Percentiles rank a stretch among this genome's conserved stretches.
phyloP scores from a whole-genome alignment of 1,284 basidiomycete genomes.

The Cryptococcus jaspeensis region DNA sequence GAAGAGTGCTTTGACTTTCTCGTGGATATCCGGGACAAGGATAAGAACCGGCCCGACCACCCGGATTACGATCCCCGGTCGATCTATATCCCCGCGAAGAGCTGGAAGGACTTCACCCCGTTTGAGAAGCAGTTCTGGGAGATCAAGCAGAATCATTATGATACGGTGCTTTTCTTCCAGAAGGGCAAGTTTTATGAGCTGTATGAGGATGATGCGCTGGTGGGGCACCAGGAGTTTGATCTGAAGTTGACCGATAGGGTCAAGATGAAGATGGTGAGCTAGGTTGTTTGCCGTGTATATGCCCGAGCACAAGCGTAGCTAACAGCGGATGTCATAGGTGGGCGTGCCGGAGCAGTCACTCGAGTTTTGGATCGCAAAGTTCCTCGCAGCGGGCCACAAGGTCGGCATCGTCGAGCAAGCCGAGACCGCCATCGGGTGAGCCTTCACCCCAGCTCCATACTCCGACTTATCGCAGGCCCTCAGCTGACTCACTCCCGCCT shows the following conservation, averaged over 20 bases:
- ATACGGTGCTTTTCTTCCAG: slow-evolving; percentile 96
- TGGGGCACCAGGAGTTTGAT: slow-evolving; percentile 89
- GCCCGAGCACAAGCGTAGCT: too few species aligned
- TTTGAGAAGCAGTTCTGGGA: slow-evolving; percentile 95
- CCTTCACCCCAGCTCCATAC: too few species aligned
- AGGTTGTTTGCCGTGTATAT: too few species aligned
- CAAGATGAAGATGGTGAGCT: slow-evolving; percentile 93
- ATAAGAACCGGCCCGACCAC: slow-evolving; percentile 70
- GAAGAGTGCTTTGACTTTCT: slow-evolving; percentile 86
- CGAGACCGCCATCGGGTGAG: slow-evolving; percentile 77
- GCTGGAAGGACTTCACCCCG: slow-evolving; percentile 85
- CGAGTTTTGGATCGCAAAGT: slow-evolving; percentile 60
- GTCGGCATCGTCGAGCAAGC: slow-evolving; percentile 96
- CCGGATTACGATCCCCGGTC: slow-evolving; percentile 93
- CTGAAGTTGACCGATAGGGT: slow-evolving; percentile 69
- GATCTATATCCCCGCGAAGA: slow-evolving; percentile 71
- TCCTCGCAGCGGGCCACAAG: slow-evolving; percentile 73
- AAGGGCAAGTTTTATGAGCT: slow-evolving; percentile 64
- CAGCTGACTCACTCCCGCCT: slow-evolving; percentile 5
- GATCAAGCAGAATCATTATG: slow-evolving; percentile 93
- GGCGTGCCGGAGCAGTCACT: slow-evolving; percentile 95
- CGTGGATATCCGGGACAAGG: slow-evolving; percentile 62
- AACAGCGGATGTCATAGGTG: too few species aligned
- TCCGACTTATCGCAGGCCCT: background rate
- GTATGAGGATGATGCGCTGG: slow-evolving; percentile 89